Conservation (phyloP, 2,329 filamentous ascomycete genomes). For the Colletotrichum cordylinicola region DNA sequence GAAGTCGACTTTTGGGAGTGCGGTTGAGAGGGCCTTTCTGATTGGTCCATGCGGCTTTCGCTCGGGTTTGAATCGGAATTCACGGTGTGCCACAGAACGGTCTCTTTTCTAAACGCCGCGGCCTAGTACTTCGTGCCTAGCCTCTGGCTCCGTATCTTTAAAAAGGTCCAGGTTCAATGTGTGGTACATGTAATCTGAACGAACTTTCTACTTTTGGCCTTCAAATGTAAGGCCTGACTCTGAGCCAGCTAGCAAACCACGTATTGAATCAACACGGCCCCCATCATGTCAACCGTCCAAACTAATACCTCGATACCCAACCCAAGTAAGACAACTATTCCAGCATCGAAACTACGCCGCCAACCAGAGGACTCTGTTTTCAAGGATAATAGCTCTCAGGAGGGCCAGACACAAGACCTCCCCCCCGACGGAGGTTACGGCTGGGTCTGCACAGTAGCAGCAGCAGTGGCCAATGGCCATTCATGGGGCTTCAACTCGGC, state of each 20-base stretch:
- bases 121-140: not conserved
- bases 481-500: not conserved
- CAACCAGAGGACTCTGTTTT: not conserved
- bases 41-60: not conserved
- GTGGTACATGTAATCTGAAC: accelerated
- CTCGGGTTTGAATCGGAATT: not conserved
- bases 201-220: not conserved
- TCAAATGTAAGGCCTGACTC: not conserved
- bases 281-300: not conserved
- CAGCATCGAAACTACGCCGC: not conserved
- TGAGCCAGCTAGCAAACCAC: not conserved
- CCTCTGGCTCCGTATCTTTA: not conserved
- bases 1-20: not conserved
- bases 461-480: not conserved
- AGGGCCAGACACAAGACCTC: not conserved
- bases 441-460: not conserved
- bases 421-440: not conserved
- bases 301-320: not conserved
- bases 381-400: not conserved
- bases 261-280: not conserved
- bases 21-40: not conserved
- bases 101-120: not conserved
- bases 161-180: not conserved
- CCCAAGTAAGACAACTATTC: not conserved
- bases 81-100: not conserved